phyloP scores from a whole-genome alignment of 2,329 filamentous ascomycete genomes.

The Colletotrichum spaethianum region DNA sequence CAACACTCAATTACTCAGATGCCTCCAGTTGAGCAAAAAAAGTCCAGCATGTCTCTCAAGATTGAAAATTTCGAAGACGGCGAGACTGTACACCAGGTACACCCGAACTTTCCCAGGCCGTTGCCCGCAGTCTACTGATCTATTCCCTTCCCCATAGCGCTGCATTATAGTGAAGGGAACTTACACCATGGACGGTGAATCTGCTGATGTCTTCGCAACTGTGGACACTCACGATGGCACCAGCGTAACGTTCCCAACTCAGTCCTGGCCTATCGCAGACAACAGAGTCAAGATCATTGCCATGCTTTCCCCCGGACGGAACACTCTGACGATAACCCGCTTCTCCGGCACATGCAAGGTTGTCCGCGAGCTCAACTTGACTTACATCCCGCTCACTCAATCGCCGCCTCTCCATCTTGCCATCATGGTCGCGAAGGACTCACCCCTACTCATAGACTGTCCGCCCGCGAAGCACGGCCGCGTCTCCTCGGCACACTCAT shows the following conservation, averaged over 20 bases:
- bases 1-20: background rate
- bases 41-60: background rate
- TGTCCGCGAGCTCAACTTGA: conserved; percentile 52
- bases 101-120: background rate
- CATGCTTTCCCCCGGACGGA: conserved; percentile 28
- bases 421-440: conserved; percentile 79
- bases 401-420: conserved; percentile 79
- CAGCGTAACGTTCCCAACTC: conserved; percentile 22
- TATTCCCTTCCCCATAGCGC: background rate
- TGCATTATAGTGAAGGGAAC: conserved; percentile 30
- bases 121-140: background rate
- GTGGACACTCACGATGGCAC: conserved; percentile 7
- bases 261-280: conserved; percentile 25
- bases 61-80: conserved; percentile 21
- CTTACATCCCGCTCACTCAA: conserved; percentile 72
- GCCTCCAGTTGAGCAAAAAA: background rate
- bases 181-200: background rate
- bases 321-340: conserved; percentile 19
- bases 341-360: background rate
- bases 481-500: conserved; percentile 64
- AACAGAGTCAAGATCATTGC: conserved; percentile 26
- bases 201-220: conserved; percentile 2
- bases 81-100: conserved; percentile 31
- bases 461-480: conserved; percentile 71
- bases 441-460: conserved; percentile 77